Conservation (phyloP, 163 green algal genomes). For the Scenedesmus sp. region DNA sequence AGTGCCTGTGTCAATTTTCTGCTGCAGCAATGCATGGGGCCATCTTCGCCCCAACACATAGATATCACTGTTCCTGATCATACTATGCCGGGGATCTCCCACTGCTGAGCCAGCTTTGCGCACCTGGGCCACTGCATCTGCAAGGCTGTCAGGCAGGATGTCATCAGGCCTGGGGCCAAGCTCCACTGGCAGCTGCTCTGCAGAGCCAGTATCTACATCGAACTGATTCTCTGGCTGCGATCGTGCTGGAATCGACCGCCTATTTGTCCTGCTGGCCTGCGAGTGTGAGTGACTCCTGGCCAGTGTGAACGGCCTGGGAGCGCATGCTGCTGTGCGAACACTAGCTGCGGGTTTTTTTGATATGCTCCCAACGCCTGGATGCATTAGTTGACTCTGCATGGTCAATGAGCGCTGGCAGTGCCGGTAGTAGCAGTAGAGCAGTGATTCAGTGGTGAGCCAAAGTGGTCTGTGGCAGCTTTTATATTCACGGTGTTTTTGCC, state of each 20-base stretch:
- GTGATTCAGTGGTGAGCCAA: not conserved
- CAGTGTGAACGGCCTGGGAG: not conserved
- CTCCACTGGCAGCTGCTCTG: slow-evolving; percentile 32
- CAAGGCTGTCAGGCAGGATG: slow-evolving; percentile 88
- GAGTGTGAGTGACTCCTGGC: not conserved
- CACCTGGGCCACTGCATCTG: slow-evolving; percentile 70
- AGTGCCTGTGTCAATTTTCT: not conserved
- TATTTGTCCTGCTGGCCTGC: not conserved
- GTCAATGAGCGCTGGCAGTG: not conserved
- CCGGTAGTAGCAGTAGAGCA: not conserved
- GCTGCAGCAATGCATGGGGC: not conserved
- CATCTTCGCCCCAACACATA: not conserved
- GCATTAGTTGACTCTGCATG: not conserved
- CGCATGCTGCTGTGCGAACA: not conserved
- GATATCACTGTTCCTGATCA: not conserved
- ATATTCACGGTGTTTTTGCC: not conserved
- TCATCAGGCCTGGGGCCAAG: slow-evolving; percentile 67
- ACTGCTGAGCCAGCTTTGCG: not conserved
- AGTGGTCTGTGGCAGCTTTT: not conserved
- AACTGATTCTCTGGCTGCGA: slow-evolving; percentile 35
- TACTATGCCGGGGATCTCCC: not conserved
- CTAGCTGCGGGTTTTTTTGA: not conserved
- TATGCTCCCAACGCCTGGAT: not conserved
- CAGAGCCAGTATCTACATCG: slow-evolving; percentile 28
- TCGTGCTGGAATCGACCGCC: not conserved